These are phyloP conservation scores for Coemansia sp. DNA, from an alignment of 192 early-diverging fungal species.

Conservation along the genomic window DNA sequence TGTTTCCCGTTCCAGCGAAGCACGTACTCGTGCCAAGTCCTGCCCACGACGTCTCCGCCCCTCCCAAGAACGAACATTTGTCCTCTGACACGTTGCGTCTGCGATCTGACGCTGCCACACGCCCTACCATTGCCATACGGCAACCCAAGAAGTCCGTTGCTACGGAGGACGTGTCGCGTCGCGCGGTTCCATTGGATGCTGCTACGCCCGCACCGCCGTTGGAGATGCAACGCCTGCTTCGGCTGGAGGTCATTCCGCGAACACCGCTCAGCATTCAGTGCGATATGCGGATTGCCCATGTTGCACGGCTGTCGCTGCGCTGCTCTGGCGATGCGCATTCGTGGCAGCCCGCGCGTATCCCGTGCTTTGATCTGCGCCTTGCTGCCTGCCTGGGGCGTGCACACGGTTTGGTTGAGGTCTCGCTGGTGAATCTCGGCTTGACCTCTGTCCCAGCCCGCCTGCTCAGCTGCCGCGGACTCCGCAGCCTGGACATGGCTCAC, in stretches of 20 bases:
- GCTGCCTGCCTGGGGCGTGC: constrained; percentile 25
- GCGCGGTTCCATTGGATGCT: not conserved
- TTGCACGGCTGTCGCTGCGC: constrained; percentile 32
- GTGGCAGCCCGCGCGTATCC: constrained; percentile 34
- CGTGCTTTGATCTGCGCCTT: constrained; percentile 36
- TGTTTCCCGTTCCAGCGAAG: constrained; percentile 29
- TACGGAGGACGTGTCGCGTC: not conserved
- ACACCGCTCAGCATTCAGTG: constrained; percentile 33
- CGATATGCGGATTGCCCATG: constrained; percentile 16
- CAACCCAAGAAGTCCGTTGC: not conserved
- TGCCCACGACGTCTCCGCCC: constrained; percentile 7
- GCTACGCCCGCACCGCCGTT: not conserved
- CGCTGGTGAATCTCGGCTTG: constrained; percentile 49
- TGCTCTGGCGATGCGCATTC: constrained; percentile 32
- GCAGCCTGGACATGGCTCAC: constrained; percentile 50
- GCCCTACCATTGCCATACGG: not conserved
- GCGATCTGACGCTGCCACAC: not conserved
- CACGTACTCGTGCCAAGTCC: constrained; percentile 5
- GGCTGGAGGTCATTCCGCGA: constrained; percentile 24
- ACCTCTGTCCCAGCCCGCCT: constrained; percentile 22
- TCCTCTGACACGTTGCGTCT: constrained; percentile 32
- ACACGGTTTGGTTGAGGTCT: constrained; percentile 23
- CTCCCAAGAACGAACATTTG: not conserved
- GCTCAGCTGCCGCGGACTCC: constrained; percentile 27
- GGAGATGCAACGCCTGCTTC: constrained; percentile 21